Evolutionary conservation across 139 green algal genomes (phyloP).

Genomic region (Chlorella sp.): DNA sequence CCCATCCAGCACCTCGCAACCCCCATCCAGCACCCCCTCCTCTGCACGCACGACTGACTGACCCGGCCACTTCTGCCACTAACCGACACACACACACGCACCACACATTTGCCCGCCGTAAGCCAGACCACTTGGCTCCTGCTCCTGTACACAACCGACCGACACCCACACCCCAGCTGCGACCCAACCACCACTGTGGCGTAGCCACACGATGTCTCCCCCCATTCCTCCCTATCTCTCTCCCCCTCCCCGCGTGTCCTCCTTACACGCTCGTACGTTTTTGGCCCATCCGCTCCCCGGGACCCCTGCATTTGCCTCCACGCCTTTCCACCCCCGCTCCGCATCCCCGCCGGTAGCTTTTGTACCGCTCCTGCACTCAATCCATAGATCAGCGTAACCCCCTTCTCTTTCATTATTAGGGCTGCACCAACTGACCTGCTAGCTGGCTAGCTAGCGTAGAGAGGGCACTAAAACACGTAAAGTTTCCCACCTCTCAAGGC

Average conservation of each 20-base stretch:
- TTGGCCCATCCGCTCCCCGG: no score
- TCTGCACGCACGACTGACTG: not conserved
- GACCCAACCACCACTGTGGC: not conserved
- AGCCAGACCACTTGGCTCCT: no score
- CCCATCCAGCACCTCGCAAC: not conserved
- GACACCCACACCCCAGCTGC: not conserved
- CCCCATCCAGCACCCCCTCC: not conserved
- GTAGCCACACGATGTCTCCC: slow-evolving; percentile 9
- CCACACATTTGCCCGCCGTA: no score
- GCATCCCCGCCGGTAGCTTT: not conserved
- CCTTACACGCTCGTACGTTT: no score
- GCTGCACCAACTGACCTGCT: no score
- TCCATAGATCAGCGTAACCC: not conserved
- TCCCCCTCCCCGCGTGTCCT: no score
- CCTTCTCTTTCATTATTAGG: not conserved
- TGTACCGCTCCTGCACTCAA: not conserved
- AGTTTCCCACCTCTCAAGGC: no score
- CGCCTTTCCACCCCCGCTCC: not conserved
- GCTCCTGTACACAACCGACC: not conserved
- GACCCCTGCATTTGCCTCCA: not conserved
- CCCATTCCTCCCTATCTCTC: not conserved
- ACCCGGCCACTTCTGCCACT: not conserved
- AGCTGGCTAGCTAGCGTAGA: no score
- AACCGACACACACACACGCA: not conserved
- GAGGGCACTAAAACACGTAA: no score